These are phyloP conservation scores for Aspergillus cejpii DNA, from an alignment of 2,329 filamentous ascomycete genomes.

Conservation along the genomic window DNA sequence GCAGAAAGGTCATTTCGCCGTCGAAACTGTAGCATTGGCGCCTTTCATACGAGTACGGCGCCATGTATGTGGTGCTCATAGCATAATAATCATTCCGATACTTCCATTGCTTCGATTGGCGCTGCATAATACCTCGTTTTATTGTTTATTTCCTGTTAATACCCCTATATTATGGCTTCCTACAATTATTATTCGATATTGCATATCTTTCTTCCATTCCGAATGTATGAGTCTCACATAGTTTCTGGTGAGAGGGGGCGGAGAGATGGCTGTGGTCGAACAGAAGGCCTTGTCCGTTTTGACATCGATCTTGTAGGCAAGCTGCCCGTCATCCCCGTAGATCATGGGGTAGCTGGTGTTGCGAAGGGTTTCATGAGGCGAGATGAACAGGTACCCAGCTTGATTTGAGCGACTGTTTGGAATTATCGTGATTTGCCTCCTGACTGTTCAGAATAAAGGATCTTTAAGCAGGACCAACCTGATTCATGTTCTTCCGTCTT, in stretches of 20 bases:
- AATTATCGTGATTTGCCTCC: no score
- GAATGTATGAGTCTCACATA: background rate
- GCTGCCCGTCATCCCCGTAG: no score
- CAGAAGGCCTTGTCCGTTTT: no score
- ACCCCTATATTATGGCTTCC: background rate
- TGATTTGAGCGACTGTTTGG: no score
- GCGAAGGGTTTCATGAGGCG: conserved; percentile 1
- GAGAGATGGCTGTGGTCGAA: no score
- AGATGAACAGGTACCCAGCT: conserved; percentile 16
- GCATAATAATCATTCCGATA: no score
- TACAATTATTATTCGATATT: background rate
- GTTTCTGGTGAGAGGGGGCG: background rate
- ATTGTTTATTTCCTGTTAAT: background rate
- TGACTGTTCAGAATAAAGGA: no score
- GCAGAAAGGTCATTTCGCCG: conserved; percentile 34
- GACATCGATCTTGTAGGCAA: no score
- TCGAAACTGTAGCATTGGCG: conserved; percentile 24
- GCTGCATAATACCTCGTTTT: background rate
- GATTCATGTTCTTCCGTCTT: no score
- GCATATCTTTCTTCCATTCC: background rate
- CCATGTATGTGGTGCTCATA: no score
- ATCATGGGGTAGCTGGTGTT: background rate
- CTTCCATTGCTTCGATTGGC: background rate
- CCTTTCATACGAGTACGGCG: background rate
- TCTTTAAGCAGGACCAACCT: no score